Conservation (phyloP, 345 rosid species). For the Fremontodendron californicum region DNA sequence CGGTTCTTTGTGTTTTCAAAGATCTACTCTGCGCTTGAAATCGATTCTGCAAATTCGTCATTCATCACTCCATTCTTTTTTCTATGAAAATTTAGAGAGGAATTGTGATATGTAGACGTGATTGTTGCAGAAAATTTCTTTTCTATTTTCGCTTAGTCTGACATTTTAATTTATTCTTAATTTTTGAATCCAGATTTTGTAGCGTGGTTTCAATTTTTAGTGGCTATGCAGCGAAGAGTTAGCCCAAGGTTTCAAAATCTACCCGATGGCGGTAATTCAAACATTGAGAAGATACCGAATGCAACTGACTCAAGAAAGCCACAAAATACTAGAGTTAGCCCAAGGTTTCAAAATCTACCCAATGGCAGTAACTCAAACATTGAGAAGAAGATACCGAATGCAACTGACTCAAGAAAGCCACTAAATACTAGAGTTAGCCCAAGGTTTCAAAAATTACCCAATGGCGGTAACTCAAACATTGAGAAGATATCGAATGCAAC, state of each 20-base stretch:
- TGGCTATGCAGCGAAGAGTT: neutral
- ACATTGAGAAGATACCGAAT: neutral
- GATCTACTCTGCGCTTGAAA: neutral
- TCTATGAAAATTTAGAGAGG: slow-evolving; percentile 1
- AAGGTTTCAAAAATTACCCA: too few species aligned
- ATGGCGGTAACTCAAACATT: too few species aligned
- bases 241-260: neutral
- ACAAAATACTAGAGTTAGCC: neutral
- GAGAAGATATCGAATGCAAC: too few species aligned
- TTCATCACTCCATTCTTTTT: neutral
- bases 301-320: neutral
- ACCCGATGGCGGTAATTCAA: neutral
- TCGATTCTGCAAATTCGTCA: neutral
- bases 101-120: neutral
- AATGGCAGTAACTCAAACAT: neutral
- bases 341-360: neutral
- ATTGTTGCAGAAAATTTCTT: neutral
- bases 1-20: neutral
- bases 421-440: neutral
- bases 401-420: neutral
- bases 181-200: slow-evolving; percentile 2
- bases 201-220: neutral
- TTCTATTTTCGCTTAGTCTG: neutral
- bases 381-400: neutral
- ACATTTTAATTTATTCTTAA: neutral